Evolutionary conservation across 306 rosid genomes (phyloP), one percentile per base, ranked within the genome.

Genomic region (Calophaca sinica): DNA sequence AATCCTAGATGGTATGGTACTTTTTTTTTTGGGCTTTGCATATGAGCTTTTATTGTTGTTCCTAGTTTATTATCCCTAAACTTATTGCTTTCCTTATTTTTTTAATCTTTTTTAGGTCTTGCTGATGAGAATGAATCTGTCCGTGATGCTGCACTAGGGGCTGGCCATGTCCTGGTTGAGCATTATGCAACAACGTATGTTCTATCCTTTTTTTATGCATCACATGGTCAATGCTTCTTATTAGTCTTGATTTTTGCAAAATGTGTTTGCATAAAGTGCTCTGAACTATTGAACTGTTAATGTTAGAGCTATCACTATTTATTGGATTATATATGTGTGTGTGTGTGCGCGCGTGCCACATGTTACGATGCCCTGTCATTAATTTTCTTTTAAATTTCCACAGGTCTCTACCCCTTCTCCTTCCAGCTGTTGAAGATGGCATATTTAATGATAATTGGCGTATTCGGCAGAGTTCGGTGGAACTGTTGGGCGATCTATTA

Each of bases 101-200:
- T 49, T 4, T 1, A 29, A 53, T 73, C 46, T 35, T 58, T 15
- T 87, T 20, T 58, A 94, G 97, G 98, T 78, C 98, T 91, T 75
- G 98, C 98, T 48, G 98, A 94, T 86, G 98, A 94, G 89, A 94
- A 94, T 74, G 98, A 94, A 84, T 94, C 97, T 61, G 98, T 94
- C 33, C 97, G 98, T 51, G 98, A 94, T n/a, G 97, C 96, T 67
- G 97, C 96, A 9, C 82, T 94, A 13, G 98, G 98, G 72, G 98
- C 98, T 78, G 97, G 98, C 68, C 98, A 91, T 85, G 89, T 94
- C 70, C 83, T 94, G 76, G 98, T 91, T 11, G 97, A 94, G 88
- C 98, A 94, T 85, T 94, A 91, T 59, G 97, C 98, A n/a, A 80
- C 87, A 86, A 85, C 97, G 98, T 94, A 90, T 80, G 96, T 62